Evolutionary conservation across 164 flowering plant genomes (phyloP), one percentile per base, ranked within the genome.

Genomic region (Buxus sempervirens): DNA sequence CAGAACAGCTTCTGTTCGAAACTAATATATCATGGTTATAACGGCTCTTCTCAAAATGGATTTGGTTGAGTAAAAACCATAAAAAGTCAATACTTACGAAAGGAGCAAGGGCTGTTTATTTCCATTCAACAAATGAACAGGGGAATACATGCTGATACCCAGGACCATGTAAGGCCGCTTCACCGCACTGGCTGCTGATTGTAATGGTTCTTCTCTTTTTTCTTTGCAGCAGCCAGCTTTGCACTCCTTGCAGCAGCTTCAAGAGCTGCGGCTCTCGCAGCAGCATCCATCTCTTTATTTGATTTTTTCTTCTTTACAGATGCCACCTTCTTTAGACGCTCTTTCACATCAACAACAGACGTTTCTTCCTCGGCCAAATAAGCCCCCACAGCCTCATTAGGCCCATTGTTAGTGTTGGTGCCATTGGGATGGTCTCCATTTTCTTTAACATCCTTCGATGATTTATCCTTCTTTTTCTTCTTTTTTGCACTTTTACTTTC

Each of bases 221-320:
- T 96, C 90, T 96, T 96, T 54, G 98, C 96, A 23, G 99, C 99
- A 48, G 97, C 98, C 58, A 94, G 88, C 73, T 66, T 88, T 54
- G 95, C 91, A 70, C 76, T 82, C 80, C 96, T 87, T n/a, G 90
- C 86, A 41, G 94, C 88, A 45, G 92, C 94, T 76, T 88, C 97
- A 27, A 72, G 61, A 3, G 97, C 95, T 56, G 93, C 98, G 60
- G 95, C 93, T 82, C 67, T 84, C 18, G 97, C 90, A 60, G 96
- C 93, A 72, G 85, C 80, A 76, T 88, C 97, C 86, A 88, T 79
- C 80, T 95, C 99, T 70, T 90, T 95, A 53, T 73, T 81, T 0
- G 97, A 88, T 72, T 89, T 87, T 75, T 94, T 94, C 84, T 93
- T 93, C 85, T 91, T 93, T 63, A 67, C 41, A 12, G 97, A 79